Percentiles rank a stretch among this genome's conserved stretches.
Conservation (phyloP, 2,329 filamentous ascomycete genomes). For the Purpureocillium takamizusanense region DNA sequence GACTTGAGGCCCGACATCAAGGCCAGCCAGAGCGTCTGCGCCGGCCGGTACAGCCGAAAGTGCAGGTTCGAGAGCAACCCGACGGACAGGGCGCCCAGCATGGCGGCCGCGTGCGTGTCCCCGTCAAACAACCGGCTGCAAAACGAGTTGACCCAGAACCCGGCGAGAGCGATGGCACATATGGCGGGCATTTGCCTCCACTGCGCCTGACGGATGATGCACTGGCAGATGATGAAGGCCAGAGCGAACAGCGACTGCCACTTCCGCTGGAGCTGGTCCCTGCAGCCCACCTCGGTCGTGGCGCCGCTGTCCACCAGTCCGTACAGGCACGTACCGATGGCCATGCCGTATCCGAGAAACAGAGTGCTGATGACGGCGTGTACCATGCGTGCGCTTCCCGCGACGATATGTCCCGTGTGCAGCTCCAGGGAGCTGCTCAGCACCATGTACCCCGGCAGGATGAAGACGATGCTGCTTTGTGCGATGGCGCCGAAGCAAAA, state of each 20-base stretch:
- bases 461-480: constrained; percentile 63
- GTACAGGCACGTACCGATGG: constrained; percentile 56
- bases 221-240: constrained; percentile 62
- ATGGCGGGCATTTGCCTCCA: constrained; percentile 69
- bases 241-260: constrained; percentile 64
- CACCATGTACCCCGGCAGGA: constrained; percentile 50
- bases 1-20: constrained; percentile 37
- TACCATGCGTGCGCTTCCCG: constrained; percentile 64
- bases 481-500: constrained; percentile 66
- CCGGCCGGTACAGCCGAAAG: constrained; percentile 50
- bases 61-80: constrained; percentile 72
- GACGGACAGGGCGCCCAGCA: constrained; percentile 65
- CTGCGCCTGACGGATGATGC: constrained; percentile 72
- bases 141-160: constrained; percentile 68
- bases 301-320: constrained; percentile 50
- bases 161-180: constrained; percentile 61
- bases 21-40: constrained; percentile 44
- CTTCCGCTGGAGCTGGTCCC: constrained; percentile 29
- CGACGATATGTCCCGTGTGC: constrained; percentile 59
- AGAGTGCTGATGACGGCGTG: constrained; percentile 67
- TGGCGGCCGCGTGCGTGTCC: constrained; percentile 67
- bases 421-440: constrained; percentile 48
- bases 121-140: constrained; percentile 54
- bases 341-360: constrained; percentile 65
- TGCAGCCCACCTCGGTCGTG: constrained; percentile 30